phyloP scores from a whole-genome alignment of 2,329 filamentous ascomycete genomes.

The Albifimbria verrucaria region DNA sequence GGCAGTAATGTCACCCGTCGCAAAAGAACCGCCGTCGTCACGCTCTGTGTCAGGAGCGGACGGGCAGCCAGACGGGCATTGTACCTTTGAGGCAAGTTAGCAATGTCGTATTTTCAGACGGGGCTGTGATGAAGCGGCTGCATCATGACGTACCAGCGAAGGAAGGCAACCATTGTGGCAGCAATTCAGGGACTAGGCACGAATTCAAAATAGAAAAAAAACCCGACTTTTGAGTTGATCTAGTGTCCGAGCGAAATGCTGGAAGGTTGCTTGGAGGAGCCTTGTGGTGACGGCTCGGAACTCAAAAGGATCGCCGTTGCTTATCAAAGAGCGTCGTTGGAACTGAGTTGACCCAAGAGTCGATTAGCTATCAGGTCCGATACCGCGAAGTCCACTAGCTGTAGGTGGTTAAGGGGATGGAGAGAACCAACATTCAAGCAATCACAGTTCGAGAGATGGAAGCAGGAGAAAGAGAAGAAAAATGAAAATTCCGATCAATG shows the following conservation, averaged over 20 bases:
- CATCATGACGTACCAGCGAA: slow-evolving; percentile 25
- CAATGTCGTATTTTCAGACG: neutral
- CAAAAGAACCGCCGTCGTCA: slow-evolving; percentile 88
- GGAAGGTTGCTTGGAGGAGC: neutral
- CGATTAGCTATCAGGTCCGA: no score
- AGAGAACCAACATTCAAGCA: no score
- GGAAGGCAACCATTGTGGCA: slow-evolving; percentile 21
- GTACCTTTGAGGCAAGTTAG: slow-evolving; percentile 59
- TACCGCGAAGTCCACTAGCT: no score
- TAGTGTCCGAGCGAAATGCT: no score
- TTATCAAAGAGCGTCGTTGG: neutral
- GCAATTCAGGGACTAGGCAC: neutral
- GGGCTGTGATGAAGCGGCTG: neutral
- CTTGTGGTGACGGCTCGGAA: no score
- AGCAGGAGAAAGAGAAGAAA: neutral
- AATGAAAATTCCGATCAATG: no score
- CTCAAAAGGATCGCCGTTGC: neutral
- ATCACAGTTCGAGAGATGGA: no score
- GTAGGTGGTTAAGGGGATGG: no score
- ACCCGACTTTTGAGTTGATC: no score
- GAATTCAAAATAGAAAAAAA: neutral
- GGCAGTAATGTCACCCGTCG: slow-evolving; percentile 83
- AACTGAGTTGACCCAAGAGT: no score
- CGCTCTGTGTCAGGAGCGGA: slow-evolving; percentile 84
- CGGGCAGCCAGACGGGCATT: slow-evolving; percentile 75